Conservation (phyloP, 2,329 filamentous ascomycete genomes). For the Dactylellina parvicollis region DNA sequence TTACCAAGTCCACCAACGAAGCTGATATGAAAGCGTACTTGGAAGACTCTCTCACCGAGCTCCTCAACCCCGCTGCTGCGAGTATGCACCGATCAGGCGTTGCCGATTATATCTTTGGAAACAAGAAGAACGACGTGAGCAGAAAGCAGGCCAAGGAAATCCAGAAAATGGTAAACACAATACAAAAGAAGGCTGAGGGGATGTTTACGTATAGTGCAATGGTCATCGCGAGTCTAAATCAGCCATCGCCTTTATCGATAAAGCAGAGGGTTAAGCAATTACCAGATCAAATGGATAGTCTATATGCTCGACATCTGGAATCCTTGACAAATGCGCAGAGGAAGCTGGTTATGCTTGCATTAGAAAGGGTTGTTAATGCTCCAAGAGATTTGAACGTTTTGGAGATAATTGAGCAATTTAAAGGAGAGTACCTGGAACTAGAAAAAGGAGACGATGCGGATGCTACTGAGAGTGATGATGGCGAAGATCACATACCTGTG, state of each 20-base stretch:
- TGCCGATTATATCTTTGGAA: not conserved
- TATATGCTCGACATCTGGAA: conserved; percentile 23
- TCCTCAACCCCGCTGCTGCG: conserved; percentile 1
- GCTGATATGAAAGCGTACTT: conserved; percentile 44
- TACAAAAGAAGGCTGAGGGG: conserved; percentile 14
- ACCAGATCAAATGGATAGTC: conserved; percentile 23
- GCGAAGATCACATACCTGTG: not conserved
- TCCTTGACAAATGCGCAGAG: conserved; percentile 23
- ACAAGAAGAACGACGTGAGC: not conserved
- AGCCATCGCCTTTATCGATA: conserved; percentile 26
- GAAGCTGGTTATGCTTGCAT: conserved; percentile 29
- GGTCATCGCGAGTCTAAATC: conserved; percentile 26
- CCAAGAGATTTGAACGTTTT: conserved; percentile 11
- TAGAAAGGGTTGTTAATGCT: conserved; percentile 12
- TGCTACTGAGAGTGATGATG: not conserved
- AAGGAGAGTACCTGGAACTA: conserved; percentile 5
- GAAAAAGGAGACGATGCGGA: not conserved
- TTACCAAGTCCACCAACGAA: conserved; percentile 34
- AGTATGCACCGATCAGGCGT: not conserved
- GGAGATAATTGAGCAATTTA: conserved; percentile 32
- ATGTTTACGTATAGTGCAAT: conserved; percentile 44
- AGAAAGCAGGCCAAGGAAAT: conserved; percentile 23
- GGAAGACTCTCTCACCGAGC: conserved; percentile 23
- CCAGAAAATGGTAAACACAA: conserved; percentile 21
- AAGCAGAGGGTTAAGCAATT: conserved; percentile 9